Conservation (phyloP, 2,329 filamentous ascomycete genomes). For the Diplocarpon mali region DNA sequence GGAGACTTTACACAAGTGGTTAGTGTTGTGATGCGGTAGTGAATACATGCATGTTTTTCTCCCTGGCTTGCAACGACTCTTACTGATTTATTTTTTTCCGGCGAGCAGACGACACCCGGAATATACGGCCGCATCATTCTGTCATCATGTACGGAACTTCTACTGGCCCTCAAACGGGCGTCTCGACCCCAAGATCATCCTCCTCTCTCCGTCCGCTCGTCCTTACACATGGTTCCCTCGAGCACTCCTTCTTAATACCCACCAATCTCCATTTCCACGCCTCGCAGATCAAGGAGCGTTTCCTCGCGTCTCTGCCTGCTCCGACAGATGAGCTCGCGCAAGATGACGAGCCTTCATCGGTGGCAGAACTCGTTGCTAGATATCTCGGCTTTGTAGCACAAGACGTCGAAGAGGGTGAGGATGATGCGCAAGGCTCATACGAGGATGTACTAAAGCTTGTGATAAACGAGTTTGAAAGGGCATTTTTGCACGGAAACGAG, state of each 20-base stretch:
- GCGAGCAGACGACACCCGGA: conserved; percentile 6
- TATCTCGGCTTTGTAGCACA: conserved; percentile 85
- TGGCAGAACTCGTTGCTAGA: conserved; percentile 81
- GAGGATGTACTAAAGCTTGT: conserved; percentile 87
- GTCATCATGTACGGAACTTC: conserved; percentile 73
- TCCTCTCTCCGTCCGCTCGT: conserved; percentile 86
- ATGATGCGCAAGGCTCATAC: conserved; percentile 78
- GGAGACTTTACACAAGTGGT: conserved; percentile 21
- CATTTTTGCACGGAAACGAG: conserved; percentile 89
- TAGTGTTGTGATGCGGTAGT: conserved; percentile 5
- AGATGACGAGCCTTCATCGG: conserved; percentile 97
- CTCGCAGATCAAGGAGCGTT: conserved; percentile 84
- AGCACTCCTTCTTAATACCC: conserved; percentile 90
- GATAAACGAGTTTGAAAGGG: conserved; percentile 92
- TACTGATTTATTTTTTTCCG: conserved; percentile 8
- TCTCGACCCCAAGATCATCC: conserved; percentile 90
- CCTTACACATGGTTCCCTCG: conserved; percentile 85
- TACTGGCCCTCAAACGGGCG: conserved; percentile 84
- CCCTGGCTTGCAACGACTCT: background rate
- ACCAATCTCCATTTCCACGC: conserved; percentile 95
- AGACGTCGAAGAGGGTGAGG: conserved; percentile 87
- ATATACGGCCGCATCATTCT: conserved; percentile 5
- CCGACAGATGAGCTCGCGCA: conserved; percentile 95
- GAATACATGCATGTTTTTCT: background rate
- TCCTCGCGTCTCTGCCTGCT: conserved; percentile 71